Evolutionary conservation across 2,329 filamentous ascomycete species (phyloP).

Genomic region (Monilinia aucupariae): DNA sequence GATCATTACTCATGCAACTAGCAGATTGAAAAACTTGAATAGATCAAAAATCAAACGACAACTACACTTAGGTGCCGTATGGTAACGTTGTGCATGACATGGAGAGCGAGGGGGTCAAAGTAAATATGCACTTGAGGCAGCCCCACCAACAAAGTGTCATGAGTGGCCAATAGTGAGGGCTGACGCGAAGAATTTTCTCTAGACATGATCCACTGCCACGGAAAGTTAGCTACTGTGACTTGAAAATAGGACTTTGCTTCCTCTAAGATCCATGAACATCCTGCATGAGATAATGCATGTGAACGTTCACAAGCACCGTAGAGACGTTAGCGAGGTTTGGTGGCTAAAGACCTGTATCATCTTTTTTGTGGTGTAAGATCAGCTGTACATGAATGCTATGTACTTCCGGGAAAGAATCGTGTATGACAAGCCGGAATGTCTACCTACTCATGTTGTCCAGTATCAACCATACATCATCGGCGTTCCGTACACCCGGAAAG

Average conservation of each 20-base stretch:
- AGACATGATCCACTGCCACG: not conserved
- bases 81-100: not conserved
- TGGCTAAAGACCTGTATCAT: not conserved
- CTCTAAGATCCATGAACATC: not conserved
- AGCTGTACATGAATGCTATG: not conserved
- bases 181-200: constrained; percentile 12
- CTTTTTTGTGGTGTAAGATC: not conserved
- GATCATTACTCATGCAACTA: not conserved
- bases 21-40: not conserved
- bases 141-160: not conserved
- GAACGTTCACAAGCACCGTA: not conserved
- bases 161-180: not conserved
- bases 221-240: not conserved
- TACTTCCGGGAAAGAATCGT: not conserved
- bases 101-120: not conserved
- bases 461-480: not conserved
- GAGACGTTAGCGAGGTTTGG: not conserved
- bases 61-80: not conserved
- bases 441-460: not conserved
- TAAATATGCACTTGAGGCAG: not conserved
- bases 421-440: not conserved
- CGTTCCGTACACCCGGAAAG: not conserved
- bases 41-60: not conserved
- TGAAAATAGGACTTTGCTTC: not conserved
- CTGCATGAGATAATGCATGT: not conserved